Percentiles rank a stretch among this genome's conserved stretches.
Evolutionary conservation across 345 rosid genomes (phyloP).

Genomic region (Limnanthes douglasii): DNA sequence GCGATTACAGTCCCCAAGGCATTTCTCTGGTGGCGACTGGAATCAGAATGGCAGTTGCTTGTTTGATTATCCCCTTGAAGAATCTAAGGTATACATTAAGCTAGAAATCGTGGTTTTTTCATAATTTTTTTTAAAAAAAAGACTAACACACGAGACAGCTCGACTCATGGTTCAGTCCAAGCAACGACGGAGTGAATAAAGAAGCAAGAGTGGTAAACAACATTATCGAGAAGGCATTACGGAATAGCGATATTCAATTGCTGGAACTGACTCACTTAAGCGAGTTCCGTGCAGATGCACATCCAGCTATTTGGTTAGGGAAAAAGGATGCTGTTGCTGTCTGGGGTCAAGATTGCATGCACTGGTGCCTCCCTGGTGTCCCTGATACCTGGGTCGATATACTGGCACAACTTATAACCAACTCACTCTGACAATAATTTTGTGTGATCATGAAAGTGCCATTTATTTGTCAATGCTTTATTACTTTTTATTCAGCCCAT

Average conservation of each 20-base stretch:
- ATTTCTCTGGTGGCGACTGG: conserved; percentile 90
- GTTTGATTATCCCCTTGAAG: conserved; percentile 48
- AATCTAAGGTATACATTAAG: conserved; percentile 41
- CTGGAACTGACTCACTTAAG: conserved; percentile 70
- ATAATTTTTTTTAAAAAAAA: not conserved
- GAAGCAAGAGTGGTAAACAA: conserved; percentile 68
- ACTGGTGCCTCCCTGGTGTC: conserved; percentile 96
- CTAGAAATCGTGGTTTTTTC: not conserved
- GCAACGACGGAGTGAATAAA: conserved; percentile 71
- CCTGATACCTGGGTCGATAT: conserved; percentile 95
- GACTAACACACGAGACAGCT: conserved; percentile 55
- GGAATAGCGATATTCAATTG: conserved; percentile 31
- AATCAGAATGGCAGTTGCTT: conserved; percentile 91
- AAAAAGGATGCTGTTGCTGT: conserved; percentile 73
- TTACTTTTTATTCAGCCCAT: no score
- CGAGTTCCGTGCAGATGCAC: conserved; percentile 91
- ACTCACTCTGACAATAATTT: not conserved
- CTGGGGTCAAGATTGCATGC: conserved; percentile 99
- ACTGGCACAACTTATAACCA: conserved; percentile 33
- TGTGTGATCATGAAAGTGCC: not conserved
- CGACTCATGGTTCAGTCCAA: conserved; percentile 88
- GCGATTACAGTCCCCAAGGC: conserved; percentile 93
- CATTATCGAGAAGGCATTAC: conserved; percentile 26
- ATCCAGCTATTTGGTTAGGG: conserved; percentile 91
- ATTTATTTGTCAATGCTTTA: no score